A percentile compares a stretch with the other conserved stretches of the same genome.
phyloP scores from a whole-genome alignment of 345 rosid species.

The Camelina laxa region DNA sequence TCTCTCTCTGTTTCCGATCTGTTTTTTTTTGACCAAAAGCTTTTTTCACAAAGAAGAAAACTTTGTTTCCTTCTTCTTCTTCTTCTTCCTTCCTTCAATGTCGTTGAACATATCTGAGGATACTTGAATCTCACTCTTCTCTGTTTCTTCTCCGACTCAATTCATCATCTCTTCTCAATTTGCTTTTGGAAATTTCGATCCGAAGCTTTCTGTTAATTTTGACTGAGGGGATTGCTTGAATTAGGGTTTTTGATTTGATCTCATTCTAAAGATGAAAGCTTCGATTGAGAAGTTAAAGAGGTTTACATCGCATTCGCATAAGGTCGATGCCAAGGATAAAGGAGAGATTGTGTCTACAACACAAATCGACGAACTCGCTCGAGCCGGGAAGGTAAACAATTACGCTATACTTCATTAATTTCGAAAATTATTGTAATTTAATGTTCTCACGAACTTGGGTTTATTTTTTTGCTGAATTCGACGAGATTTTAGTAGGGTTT shows the following conservation, averaged over 20 bases:
- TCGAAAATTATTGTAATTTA: background rate
- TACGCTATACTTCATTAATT: background rate
- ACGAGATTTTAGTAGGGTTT: conserved; percentile 44
- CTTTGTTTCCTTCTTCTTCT: background rate
- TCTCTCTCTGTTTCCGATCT: conserved; percentile 44
- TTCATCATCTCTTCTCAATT: conserved; percentile 17
- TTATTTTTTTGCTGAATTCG: conserved; percentile 3
- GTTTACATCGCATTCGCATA: conserved; percentile 78
- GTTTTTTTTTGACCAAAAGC: conserved; percentile 47
- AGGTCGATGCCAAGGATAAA: conserved; percentile 68
- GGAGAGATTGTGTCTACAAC: conserved; percentile 53
- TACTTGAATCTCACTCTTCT: conserved; percentile 49
- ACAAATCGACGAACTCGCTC: conserved; percentile 78
- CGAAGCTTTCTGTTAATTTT: background rate
- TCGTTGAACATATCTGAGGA: conserved; percentile 51
- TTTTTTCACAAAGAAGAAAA: conserved; percentile 20
- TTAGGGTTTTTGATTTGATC: conserved; percentile 48
- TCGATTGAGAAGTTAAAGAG: conserved; percentile 67
- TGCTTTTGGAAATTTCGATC: conserved; percentile 28
- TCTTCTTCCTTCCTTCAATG: conserved; percentile 45
- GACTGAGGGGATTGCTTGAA: background rate
- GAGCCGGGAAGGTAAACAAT: conserved; percentile 72
- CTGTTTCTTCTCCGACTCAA: conserved; percentile 21
- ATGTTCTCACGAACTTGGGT: background rate
- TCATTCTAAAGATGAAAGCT: conserved; percentile 67